Conservation (phyloP, 2,329 filamentous ascomycete species). For the Sphaceloma murrayae region DNA sequence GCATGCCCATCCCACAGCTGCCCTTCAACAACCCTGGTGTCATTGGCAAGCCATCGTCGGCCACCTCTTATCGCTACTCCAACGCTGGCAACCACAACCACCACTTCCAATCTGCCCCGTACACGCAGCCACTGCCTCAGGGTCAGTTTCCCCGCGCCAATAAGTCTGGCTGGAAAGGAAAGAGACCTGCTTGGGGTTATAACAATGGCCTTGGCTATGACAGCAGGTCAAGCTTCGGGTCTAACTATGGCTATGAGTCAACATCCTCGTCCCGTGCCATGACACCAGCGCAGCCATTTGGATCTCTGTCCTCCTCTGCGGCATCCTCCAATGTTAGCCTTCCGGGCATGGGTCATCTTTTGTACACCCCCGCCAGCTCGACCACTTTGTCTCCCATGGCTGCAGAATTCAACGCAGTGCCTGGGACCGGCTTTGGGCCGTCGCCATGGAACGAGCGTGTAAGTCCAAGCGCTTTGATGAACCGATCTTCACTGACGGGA, state of each 20-base stretch:
- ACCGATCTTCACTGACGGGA: slow-evolving; percentile 18
- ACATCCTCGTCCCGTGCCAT: slow-evolving; percentile 21
- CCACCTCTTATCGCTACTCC: slow-evolving; percentile 6
- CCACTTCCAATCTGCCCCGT: slow-evolving; percentile 6
- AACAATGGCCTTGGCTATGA: neutral
- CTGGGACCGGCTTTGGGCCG: slow-evolving; percentile 22
- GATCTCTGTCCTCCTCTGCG: slow-evolving; percentile 21
- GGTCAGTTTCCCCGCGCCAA: slow-evolving; percentile 5
- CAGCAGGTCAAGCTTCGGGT: neutral
- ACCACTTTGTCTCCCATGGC: slow-evolving; percentile 38
- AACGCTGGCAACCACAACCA: slow-evolving; percentile 12
- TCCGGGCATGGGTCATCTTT: neutral
- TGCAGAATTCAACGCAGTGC: slow-evolving; percentile 35
- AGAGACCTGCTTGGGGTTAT: neutral
- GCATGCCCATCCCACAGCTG: slow-evolving; percentile 2
- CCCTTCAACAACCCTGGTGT: slow-evolving; percentile 16
- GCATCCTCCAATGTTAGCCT: slow-evolving; percentile 18
- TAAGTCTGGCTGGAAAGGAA: slow-evolving; percentile 1
- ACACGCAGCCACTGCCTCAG: slow-evolving; percentile 11
- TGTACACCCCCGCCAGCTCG: slow-evolving; percentile 22
- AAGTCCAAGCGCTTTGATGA: neutral
- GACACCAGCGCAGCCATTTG: slow-evolving; percentile 25
- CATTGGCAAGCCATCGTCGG: slow-evolving; percentile 14
- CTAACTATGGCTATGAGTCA: slow-evolving; percentile 1
- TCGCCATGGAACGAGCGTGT: slow-evolving; percentile 32